Evolutionary conservation across 495 filamentous ascomycete species (phyloP), one percentile per base, ranked within the genome.

Genomic region (Penicillium egyptiacum): DNA sequence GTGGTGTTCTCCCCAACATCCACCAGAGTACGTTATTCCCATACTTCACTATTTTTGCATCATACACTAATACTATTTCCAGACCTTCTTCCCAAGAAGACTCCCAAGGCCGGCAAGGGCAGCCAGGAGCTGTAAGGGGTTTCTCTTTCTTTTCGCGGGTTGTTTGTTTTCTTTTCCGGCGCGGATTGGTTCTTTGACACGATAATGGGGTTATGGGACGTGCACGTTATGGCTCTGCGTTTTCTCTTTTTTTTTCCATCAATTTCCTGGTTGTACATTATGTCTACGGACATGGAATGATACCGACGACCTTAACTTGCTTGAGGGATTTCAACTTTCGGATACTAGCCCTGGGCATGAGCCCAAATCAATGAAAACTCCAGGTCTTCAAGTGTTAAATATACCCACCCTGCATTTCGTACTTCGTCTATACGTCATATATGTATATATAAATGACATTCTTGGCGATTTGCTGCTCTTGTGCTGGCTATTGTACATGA

Each of bases 21-120:
- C 92, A 97, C 83, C 90, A 95, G 77, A 97, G 92, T 96, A 83
- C 63, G 92, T 84, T 53, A 9, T 61, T 39, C 12, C 3, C 20
- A 42, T 41, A n/a, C 37, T n/a, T 41, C 5, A 7, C 2, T 16
- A 45, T 45, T 35, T 5, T 12, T 2, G 10, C 9, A 6, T 39
- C 50, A 31, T 10, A 7, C 41, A 58, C 83, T 87, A 76, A 89
- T 73, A 5, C 58, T 11, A 28, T 23, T 28, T 68, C 26, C 67
- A 96, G 92, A 97, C 79, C 89, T 97, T 44, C 87, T 97, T 20
- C 92, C 92, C 75, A 96, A 97, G 90, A 97, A 97, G 88, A 95
- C 92, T 40, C 83, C 86, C 70, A 96, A 96, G 87, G 80, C 83
- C 74, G 91, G 89, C 76, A 96, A 96, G 86, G 86, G 81, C 70